Evolutionary conservation across 169 alveolate genomes (phyloP).

Genomic region (Pseudocohnilembus persalinus): DNA sequence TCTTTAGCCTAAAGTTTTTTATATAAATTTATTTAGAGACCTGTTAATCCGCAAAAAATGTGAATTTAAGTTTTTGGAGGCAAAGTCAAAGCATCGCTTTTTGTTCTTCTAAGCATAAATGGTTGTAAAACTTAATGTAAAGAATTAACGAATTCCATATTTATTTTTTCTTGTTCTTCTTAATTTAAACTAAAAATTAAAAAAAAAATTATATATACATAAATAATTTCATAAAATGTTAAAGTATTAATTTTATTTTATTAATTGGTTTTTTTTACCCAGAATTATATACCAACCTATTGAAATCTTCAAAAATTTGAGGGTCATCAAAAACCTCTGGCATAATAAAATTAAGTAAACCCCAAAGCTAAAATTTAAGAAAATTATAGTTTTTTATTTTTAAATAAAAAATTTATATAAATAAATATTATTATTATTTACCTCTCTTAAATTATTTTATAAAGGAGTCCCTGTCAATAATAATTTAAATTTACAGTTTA

Average conservation of each 20-base stretch:
- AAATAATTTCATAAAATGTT: no score
- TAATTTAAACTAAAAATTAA: not conserved
- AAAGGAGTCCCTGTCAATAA: constrained; percentile 91
- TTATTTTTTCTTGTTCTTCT: constrained; percentile 77
- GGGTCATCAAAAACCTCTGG: constrained; percentile 95
- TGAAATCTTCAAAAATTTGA: constrained; percentile 91
- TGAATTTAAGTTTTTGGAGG: constrained; percentile 88
- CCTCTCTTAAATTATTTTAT: constrained; percentile 87
- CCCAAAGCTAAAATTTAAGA: constrained; percentile 57
- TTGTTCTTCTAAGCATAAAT: constrained; percentile 86
- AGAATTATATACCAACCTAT: constrained; percentile 42
- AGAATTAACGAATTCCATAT: constrained; percentile 74
- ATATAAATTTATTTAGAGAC: constrained; percentile 81
- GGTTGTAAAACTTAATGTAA: constrained; percentile 85
- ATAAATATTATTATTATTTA: no score
- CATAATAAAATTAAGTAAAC: constrained; percentile 83
- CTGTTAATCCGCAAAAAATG: constrained; percentile 87
- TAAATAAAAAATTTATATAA: no score
- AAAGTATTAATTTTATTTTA: no score
- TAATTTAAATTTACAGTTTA: constrained; percentile 81
- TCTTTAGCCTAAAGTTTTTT: constrained; percentile 78
- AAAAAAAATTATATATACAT: not conserved
- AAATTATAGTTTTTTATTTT: no score
- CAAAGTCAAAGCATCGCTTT: constrained; percentile 82
- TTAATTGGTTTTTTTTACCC: not conserved